Evolutionary conservation across 495 filamentous ascomycete species (phyloP).

Genomic region (Talaromyces thailandensis): DNA sequence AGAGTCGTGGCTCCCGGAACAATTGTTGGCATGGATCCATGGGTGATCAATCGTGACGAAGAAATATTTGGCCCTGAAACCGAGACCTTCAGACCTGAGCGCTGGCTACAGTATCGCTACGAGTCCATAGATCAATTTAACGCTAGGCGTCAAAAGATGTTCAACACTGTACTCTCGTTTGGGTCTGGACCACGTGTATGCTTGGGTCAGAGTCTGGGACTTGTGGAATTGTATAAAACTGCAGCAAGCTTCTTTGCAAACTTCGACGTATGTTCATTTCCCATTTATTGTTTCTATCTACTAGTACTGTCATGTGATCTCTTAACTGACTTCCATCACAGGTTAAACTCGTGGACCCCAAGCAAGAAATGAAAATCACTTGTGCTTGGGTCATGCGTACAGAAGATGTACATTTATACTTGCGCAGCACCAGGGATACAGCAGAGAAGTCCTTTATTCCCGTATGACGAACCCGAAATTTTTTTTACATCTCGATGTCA

Average conservation of each 20-base stretch:
- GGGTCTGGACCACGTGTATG: not conserved
- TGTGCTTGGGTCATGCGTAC: not conserved
- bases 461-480: not conserved
- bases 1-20: constrained; percentile 42
- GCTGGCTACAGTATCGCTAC: constrained; percentile 35
- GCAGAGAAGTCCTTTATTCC: not conserved
- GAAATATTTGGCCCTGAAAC: constrained; percentile 47
- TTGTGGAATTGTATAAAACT: not conserved
- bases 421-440: not conserved
- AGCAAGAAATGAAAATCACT: not conserved
- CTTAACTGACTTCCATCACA: not conserved
- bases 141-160: not conserved
- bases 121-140: not conserved
- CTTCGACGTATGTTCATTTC: not conserved
- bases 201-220: not conserved
- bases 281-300: not conserved
- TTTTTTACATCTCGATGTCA: not conserved
- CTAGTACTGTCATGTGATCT: not conserved
- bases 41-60: constrained; percentile 45
- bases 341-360: not conserved
- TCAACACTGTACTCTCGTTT: not conserved
- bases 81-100: constrained; percentile 41
- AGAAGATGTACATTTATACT: not conserved
- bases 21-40: constrained; percentile 52
- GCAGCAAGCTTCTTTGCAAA: not conserved